Evolutionary conservation across 106 monocot species (phyloP).

Genomic region (Vanilla planifolia): DNA sequence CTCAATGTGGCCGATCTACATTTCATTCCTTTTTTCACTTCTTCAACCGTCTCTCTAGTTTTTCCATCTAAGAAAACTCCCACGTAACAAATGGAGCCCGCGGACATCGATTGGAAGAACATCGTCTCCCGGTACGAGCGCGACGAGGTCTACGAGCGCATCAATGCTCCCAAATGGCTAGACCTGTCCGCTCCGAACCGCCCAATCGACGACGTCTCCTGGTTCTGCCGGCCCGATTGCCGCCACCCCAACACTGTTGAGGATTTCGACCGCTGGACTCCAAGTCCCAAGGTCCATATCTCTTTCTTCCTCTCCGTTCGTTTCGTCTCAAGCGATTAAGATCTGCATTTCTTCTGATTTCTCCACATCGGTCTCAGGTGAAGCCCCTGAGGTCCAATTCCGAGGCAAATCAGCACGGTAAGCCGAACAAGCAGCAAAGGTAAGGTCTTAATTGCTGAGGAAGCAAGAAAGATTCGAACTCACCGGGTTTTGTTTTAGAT

Average conservation of each 20-base stretch:
- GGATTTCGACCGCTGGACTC: conserved; percentile 40
- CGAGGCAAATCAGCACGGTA: not conserved
- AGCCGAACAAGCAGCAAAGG: not conserved
- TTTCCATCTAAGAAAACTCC: not conserved
- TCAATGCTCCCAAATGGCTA: conserved; percentile 85
- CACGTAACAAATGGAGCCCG: conserved; percentile 57
- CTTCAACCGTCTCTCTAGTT: not conserved
- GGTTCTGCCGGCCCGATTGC: conserved; percentile 98
- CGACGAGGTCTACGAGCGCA: conserved; percentile 81
- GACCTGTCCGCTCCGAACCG: conserved; percentile 47
- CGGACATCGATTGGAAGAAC: conserved; percentile 75
- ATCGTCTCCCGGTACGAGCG: conserved; percentile 48
- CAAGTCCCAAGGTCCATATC: conserved; percentile 37
- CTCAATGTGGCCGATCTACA: not conserved
- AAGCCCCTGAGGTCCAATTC: conserved; percentile 2
- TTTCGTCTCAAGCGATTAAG: not conserved
- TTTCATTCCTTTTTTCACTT: conserved; percentile 8
- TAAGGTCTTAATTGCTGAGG: not conserved
- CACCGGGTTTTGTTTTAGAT: not conserved
- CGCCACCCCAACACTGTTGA: conserved; percentile 63
- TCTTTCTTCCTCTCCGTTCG: not conserved
- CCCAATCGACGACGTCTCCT: conserved; percentile 52
- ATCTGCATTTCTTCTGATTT: not conserved
- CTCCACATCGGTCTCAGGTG: not conserved
- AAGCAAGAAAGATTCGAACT: not conserved